A percentile compares a stretch with the other conserved stretches of the same genome.
Evolutionary conservation across 352 stramenopile species (phyloP).

Genomic region (Phytophthora crassamura): DNA sequence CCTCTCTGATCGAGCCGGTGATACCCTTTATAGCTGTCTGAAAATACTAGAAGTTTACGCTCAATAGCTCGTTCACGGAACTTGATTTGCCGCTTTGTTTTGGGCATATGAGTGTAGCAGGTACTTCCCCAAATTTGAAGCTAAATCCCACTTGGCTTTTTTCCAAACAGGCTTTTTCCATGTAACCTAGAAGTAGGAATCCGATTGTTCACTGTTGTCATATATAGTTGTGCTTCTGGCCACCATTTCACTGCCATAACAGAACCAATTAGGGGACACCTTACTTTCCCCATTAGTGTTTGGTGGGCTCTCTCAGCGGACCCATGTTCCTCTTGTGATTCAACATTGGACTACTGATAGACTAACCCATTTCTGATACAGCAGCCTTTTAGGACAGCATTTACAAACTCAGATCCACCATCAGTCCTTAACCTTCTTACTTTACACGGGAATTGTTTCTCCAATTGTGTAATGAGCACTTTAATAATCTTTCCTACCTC

Average conservation of each 20-base stretch:
- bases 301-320: conserved; percentile 8
- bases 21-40: background rate
- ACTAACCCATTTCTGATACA: background rate
- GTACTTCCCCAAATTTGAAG: conserved; percentile 11
- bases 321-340: background rate
- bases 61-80: conserved; percentile 8
- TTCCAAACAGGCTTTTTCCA: conserved; percentile 10
- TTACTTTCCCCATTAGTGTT: conserved; percentile 9
- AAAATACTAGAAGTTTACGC: background rate
- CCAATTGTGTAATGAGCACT: no score
- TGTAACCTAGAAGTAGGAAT: conserved; percentile 11
- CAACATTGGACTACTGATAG: conserved; percentile 11
- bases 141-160: conserved; percentile 2
- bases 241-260: conserved; percentile 14
- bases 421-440: conserved; percentile 4
- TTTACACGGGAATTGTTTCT: no score
- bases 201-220: conserved; percentile 9
- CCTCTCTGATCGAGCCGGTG: background rate
- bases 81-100: conserved; percentile 15
- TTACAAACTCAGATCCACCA: conserved; percentile 10
- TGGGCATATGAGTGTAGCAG: conserved; percentile 15
- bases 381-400: background rate
- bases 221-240: conserved; percentile 8
- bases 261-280: conserved; percentile 2
- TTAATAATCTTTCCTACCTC: conserved; percentile 1